These are phyloP conservation scores for Echium plantagineum DNA, from an alignment of 257 asterid genomes.

Conservation along the genomic window DNA sequence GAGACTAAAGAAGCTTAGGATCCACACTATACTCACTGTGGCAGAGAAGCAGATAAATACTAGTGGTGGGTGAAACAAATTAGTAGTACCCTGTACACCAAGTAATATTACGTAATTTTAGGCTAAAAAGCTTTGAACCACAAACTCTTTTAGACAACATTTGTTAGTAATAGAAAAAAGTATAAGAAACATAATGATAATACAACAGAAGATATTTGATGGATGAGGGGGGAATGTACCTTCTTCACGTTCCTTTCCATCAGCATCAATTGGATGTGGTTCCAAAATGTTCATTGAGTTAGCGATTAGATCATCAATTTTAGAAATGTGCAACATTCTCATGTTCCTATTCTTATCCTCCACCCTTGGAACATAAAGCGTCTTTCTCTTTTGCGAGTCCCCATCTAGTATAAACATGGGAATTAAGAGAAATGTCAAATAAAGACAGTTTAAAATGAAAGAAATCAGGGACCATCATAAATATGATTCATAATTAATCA, in stretches of 20 bases:
- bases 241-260: constrained; percentile 79
- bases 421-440: constrained; percentile 7
- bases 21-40: too few species aligned
- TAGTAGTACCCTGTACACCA: too few species aligned
- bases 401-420: constrained; percentile 35
- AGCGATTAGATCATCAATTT: constrained; percentile 68
- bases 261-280: constrained; percentile 57
- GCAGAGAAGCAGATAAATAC: too few species aligned
- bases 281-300: constrained; percentile 89
- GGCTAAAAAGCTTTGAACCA: neutral
- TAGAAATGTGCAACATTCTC: constrained; percentile 81
- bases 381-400: constrained; percentile 41
- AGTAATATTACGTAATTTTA: too few species aligned
- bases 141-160: neutral
- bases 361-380: constrained; percentile 85
- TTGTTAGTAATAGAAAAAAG: too few species aligned
- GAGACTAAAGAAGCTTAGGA: too few species aligned
- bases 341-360: constrained; percentile 90
- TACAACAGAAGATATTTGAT: neutral
- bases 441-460: neutral
- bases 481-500: neutral
- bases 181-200: neutral
- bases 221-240: constrained; percentile 31
- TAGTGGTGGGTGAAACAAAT: too few species aligned
- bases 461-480: neutral